phyloP scores from a whole-genome alignment of 2,329 filamentous ascomycete species.

The Coniochaeta hoffmannii region DNA sequence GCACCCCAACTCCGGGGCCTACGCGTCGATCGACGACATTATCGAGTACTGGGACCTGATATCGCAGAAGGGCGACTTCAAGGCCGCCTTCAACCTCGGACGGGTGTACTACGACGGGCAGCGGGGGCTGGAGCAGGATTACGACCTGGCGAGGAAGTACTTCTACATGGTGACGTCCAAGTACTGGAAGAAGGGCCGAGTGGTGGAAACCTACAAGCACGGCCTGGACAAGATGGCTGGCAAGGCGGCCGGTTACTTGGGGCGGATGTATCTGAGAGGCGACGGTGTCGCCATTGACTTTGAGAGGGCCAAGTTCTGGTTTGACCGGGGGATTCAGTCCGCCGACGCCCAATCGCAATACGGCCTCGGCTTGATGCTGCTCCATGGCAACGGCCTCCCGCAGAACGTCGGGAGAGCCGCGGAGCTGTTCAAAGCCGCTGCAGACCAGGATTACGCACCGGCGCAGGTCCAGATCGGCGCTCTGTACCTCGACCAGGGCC shows the following conservation, averaged over 20 bases:
- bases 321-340: slow-evolving; percentile 66
- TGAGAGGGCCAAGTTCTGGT: slow-evolving; percentile 71
- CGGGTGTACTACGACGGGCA: slow-evolving; percentile 85
- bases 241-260: slow-evolving; percentile 81
- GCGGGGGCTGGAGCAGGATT: slow-evolving; percentile 64
- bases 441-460: slow-evolving; percentile 72
- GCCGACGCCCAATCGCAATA: slow-evolving; percentile 81
- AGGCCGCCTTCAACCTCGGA: slow-evolving; percentile 78
- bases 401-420: slow-evolving; percentile 66
- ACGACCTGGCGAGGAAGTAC: slow-evolving; percentile 68
- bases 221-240: slow-evolving; percentile 71
- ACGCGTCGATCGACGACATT: slow-evolving; percentile 85
- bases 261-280: slow-evolving; percentile 82
- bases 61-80: slow-evolving; percentile 82
- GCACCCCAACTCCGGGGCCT: slow-evolving; percentile 67
- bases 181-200: slow-evolving; percentile 74
- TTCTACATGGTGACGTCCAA: slow-evolving; percentile 72
- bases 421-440: slow-evolving; percentile 68
- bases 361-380: slow-evolving; percentile 73
- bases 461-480: slow-evolving; percentile 78
- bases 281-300: slow-evolving; percentile 78
- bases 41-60: slow-evolving; percentile 90
- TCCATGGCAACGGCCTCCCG: slow-evolving; percentile 64
- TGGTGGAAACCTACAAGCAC: slow-evolving; percentile 60
- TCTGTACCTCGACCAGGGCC: slow-evolving; percentile 79